Evolutionary conservation across 2,329 filamentous ascomycete species (phyloP).

Genomic region (Talaromyces sp.): DNA sequence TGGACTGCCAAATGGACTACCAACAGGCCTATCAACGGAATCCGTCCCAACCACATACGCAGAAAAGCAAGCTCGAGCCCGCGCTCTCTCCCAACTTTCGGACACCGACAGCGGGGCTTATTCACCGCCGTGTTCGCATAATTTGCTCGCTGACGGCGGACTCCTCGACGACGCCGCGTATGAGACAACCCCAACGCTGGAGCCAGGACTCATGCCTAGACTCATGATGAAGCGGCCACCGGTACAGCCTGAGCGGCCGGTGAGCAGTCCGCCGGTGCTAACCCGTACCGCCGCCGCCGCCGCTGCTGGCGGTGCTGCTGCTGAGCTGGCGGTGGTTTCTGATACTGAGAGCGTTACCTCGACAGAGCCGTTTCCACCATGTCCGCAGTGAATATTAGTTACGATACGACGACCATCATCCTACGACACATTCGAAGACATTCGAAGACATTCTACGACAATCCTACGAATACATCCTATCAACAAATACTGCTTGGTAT

Average conservation of each 20-base stretch:
- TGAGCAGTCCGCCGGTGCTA: constrained; percentile 11
- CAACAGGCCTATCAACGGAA: background rate
- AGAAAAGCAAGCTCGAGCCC: background rate
- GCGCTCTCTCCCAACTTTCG: background rate
- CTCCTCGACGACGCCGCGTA: background rate
- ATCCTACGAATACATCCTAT: background rate
- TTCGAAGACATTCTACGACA: background rate
- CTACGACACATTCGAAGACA: background rate
- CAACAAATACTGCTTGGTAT: background rate
- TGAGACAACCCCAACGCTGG: background rate
- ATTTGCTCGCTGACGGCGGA: background rate
- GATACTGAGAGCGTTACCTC: constrained; percentile 1
- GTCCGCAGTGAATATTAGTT: constrained; percentile 2
- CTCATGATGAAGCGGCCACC: background rate
- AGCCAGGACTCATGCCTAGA: background rate
- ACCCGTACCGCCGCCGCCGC: background rate
- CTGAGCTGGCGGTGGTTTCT: background rate
- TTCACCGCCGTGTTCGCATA: background rate
- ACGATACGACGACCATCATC: background rate
- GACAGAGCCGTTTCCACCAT: constrained; percentile 9
- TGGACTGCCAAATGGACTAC: background rate
- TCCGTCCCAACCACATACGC: background rate
- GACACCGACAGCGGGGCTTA: background rate
- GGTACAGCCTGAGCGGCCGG: constrained; percentile 7
- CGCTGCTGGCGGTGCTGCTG: background rate